Base-by-base conservation (phyloP, 805 yeast genomes). In the Pichia pseudocactophila region DNA sequence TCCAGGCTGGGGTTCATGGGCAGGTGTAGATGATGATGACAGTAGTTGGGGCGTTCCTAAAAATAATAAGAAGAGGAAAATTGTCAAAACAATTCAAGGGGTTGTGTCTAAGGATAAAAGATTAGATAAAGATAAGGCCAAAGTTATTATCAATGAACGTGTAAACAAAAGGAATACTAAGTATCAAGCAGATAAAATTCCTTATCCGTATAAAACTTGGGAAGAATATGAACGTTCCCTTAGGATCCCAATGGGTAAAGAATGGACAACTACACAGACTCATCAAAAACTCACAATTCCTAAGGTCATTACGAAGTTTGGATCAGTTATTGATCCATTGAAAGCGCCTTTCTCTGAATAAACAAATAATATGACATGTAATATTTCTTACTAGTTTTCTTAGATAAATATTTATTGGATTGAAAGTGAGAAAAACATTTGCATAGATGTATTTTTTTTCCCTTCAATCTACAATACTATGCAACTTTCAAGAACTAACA, bases 1-100 rank as follows among this genome's bases (percentile, higher is more conserved):
- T 40, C 97, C 97, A 3, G 98, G 98, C 1, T 92, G 97, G 97
- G 97, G 97, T 37, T 84, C 82, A 35, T 92, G 98, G 98, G 83
- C 90, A 10, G 96, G 96, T 31, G 76, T 72, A 22, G 25, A 22
- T 17, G 58, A 64, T 10, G 63, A 58, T 48, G 43, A 30, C 26
- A 47, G 40, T 37, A 45, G 48, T 25, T 43, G 50, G 51, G 46
- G 46, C 8, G 38, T 30, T 8, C 42, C 63, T 55, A 44, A 57
- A 51, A 66, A 67, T 58, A 66, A 59, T 46, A 71, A 73, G 57
- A 78, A 75, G 58, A 74, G 76, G 57, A 82, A 78, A 58, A 70
- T 82, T 43, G 70, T 81, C 30, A 77, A 82, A 53, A 84, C 77
- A 50, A 68, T 85, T 22, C 77, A 80, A 54, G 97, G 98, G 37